phyloP scores from a whole-genome alignment of 345 rosid genomes.

The Turritis glabra region DNA sequence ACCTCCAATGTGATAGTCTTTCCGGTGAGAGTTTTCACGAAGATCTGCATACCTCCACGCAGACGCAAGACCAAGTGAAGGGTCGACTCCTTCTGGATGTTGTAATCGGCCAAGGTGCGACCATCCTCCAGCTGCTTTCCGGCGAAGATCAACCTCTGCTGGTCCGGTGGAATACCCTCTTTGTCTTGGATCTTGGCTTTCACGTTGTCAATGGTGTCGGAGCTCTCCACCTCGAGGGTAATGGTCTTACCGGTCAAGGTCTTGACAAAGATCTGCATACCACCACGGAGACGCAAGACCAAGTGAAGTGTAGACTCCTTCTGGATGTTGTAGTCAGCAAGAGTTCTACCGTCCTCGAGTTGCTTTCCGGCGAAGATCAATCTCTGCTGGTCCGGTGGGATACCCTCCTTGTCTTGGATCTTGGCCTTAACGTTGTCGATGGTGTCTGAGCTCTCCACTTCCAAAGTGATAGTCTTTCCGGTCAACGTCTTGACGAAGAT shows the following conservation, averaged over 20 bases:
- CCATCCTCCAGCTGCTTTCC: slow-evolving; percentile 50
- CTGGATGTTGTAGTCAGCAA: slow-evolving; percentile 52
- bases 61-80: slow-evolving; percentile 48
- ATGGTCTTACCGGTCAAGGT: slow-evolving; percentile 49
- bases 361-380: slow-evolving; percentile 52
- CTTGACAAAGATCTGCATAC: slow-evolving; percentile 51
- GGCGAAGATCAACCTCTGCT: slow-evolving; percentile 49
- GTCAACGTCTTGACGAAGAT: slow-evolving; percentile 49
- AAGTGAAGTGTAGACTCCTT: slow-evolving; percentile 46
- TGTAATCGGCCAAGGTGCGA: slow-evolving; percentile 41
- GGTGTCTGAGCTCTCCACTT: slow-evolving; percentile 49
- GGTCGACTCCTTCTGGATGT: slow-evolving; percentile 46
- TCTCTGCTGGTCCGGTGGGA: slow-evolving; percentile 52
- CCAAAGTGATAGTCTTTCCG: slow-evolving; percentile 45
- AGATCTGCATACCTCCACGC: slow-evolving; percentile 54
- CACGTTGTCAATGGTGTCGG: slow-evolving; percentile 49
- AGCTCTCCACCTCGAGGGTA: slow-evolving; percentile 47
- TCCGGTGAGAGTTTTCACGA: slow-evolving; percentile 41
- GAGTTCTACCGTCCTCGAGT: slow-evolving; percentile 45
- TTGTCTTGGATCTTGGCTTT: slow-evolving; percentile 54
- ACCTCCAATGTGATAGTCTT: slow-evolving; percentile 46
- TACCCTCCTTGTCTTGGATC: slow-evolving; percentile 50
- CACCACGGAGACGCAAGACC: slow-evolving; percentile 44
- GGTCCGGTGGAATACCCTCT: slow-evolving; percentile 52
- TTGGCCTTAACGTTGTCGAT: slow-evolving; percentile 50